A percentile compares a stretch with the other conserved stretches of the same genome.
Conservation (phyloP, 2,329 filamentous ascomycete genomes). For the Fusarium burgessii region DNA sequence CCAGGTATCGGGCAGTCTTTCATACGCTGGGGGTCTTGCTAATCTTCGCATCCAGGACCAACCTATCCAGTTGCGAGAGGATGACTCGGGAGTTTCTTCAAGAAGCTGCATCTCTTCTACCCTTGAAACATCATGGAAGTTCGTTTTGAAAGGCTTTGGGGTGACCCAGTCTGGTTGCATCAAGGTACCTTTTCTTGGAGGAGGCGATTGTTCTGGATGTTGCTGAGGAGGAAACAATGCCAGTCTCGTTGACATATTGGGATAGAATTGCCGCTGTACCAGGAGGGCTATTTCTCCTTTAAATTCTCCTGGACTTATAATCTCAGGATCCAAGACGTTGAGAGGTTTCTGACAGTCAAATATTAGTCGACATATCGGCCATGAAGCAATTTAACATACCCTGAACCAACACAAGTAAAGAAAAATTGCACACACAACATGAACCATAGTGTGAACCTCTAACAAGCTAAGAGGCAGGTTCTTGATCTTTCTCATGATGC, state of each 20-base stretch:
- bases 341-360: constrained; percentile 31
- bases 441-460: constrained; percentile 48
- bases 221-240: constrained; percentile 3
- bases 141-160: neutral
- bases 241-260: constrained; percentile 2
- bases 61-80: neutral
- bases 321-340: constrained; percentile 8
- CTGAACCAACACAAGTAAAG: constrained; percentile 41
- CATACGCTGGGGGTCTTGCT: neutral
- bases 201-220: neutral
- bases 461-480: constrained; percentile 53
- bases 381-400: neutral
- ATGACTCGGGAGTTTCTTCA: neutral
- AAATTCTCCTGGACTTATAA: neutral
- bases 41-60: neutral
- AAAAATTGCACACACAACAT: constrained; percentile 35
- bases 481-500: constrained; percentile 47
- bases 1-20: neutral
- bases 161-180: neutral
- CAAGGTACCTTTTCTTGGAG: neutral
- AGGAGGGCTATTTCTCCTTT: neutral
- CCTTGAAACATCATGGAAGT: neutral
- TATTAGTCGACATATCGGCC: neutral
- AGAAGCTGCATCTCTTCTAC: neutral
- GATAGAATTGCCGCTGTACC: neutral